Conservation (phyloP, 306 rosid genomes). For the Alnus rubra region DNA sequence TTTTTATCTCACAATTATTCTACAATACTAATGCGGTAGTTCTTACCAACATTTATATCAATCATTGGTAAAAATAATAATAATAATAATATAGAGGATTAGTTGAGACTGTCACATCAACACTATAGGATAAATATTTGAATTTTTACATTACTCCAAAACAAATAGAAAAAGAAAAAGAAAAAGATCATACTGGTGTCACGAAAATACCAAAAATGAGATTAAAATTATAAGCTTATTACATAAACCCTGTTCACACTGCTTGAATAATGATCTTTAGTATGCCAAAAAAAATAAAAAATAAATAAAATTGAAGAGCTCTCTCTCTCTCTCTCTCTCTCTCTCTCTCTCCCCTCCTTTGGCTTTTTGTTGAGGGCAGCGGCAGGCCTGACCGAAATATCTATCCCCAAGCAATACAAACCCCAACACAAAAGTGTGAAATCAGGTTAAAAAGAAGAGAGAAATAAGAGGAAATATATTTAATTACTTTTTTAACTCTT, state of each 20-base stretch:
- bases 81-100: no score
- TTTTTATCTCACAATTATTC: no score
- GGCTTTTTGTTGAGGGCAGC: slow-evolving; percentile 24
- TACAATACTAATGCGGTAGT: no score
- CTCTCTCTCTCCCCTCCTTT: background rate
- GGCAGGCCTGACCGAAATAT: slow-evolving; percentile 35
- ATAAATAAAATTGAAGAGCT: background rate
- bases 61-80: no score
- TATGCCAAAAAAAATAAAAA: background rate
- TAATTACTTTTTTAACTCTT: background rate
- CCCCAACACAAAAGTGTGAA: background rate
- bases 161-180: no score
- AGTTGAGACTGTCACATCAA: no score
- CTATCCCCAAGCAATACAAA: background rate
- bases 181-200: no score
- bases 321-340: background rate
- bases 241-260: background rate
- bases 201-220: no score
- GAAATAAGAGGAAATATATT: background rate
- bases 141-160: no score
- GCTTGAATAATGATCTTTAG: no score
- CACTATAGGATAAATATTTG: no score
- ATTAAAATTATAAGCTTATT: background rate
- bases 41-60: no score
- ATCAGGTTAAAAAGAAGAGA: background rate